Evolutionary conservation across 495 filamentous ascomycete genomes (phyloP), one percentile per base, ranked within the genome.

Genomic region (Lasiosphaeria miniovina): DNA sequence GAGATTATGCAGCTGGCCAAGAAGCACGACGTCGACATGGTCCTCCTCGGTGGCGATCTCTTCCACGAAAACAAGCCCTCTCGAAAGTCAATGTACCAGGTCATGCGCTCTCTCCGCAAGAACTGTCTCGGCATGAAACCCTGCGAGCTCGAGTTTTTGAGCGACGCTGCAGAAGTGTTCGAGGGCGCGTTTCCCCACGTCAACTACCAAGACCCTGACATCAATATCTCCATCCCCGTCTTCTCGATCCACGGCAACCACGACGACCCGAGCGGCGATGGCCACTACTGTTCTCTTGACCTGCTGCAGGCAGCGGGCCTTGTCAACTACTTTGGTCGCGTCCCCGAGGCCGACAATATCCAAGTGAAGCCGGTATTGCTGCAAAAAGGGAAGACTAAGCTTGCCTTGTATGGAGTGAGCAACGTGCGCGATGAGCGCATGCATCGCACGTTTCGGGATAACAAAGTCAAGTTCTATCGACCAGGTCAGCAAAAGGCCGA

Each of bases 181-280:
- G 86, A 89, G 54, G 85, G 86, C 0, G 86, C 90, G 0, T 91
- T 95, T 67, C 87, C 90, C 46, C 88, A 96, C 72, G 93, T 96
- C 68, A 99, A 99, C 72, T 99, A 98, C 68, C 90, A 97, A 68
- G 94, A 99, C 65, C 84, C 92, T 31, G 92, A 99, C 69, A 96
- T 99, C 68, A 99, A 99, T 65, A 86, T 99, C 61, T 91, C 92
- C 11, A 96, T 97, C 49, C 94, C 94, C 0, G 91, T 99, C 38
- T 99, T 99, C 69, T 96, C 92, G 2, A 99, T 99, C 52, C 94
- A 99, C 67, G 94, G 94, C 35, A 99, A 99, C 69, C 94, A 99
- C 75, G 94, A 99, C 68, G 94, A 99, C 72, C 94, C 94, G 1
- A 91, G 90, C 48, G 94, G 95, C 6, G 91, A 96, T 62, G 95